Conservation (phyloP, 306 rosid species). For the Quercus suber region DNA sequence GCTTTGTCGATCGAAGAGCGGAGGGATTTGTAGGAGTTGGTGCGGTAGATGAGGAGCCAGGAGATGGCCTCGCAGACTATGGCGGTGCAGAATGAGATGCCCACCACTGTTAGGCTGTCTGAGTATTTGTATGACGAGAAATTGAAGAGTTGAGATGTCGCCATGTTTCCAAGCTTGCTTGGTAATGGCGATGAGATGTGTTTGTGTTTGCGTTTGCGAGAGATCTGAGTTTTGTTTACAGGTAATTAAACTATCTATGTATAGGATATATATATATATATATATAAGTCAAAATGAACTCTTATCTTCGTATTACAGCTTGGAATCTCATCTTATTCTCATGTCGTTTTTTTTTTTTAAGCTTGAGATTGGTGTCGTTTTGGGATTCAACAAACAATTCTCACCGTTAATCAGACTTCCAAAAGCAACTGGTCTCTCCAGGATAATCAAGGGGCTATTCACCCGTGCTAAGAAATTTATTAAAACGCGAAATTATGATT, state of each 20-base stretch:
- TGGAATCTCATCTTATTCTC: too few species aligned
- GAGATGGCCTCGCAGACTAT: conserved; percentile 92
- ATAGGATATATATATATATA: too few species aligned
- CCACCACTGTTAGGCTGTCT: conserved; percentile 81
- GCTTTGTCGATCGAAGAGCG: conserved; percentile 96
- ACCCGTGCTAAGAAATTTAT: too few species aligned
- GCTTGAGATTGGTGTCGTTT: too few species aligned
- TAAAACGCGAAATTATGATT: too few species aligned
- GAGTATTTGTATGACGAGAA: conserved; percentile 72
- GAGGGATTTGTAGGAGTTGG: conserved; percentile 92
- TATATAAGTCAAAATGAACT: too few species aligned
- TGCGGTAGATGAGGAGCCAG: conserved; percentile 91
- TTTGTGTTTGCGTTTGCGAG: too few species aligned
- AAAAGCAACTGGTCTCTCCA: too few species aligned
- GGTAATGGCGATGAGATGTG: conserved; percentile 43
- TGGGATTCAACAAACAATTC: too few species aligned
- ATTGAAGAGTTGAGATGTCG: conserved; percentile 32
- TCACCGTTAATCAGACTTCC: fast-evolving
- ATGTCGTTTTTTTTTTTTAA: too few species aligned
- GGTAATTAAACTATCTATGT: background rate
- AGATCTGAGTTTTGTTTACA: background rate
- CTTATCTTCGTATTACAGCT: too few species aligned
- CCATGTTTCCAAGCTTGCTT: conserved; percentile 29
- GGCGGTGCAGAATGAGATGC: conserved; percentile 93
- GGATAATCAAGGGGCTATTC: too few species aligned